Base-by-base conservation (phyloP, 2,329 filamentous ascomycete species). In the Myriosclerotinia scirpicola region DNA sequence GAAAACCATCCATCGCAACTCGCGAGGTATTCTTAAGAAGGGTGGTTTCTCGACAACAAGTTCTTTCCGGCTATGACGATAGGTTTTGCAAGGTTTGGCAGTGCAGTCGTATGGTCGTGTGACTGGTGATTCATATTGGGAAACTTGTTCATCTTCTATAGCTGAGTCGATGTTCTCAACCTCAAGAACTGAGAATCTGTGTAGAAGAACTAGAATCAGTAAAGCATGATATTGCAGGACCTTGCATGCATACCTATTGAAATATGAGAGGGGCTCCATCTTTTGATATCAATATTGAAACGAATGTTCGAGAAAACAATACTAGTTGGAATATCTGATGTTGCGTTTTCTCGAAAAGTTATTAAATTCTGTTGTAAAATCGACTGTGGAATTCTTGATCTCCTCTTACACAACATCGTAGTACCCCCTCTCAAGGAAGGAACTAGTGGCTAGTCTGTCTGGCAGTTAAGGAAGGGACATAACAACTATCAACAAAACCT, bases 1-100 rank as follows among this genome's bases (percentile, higher is more conserved):
- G 44, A 61, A 50, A 4, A 61, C 11, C 8, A 26, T 40, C 58
- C 58, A 61, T 26, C 58, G 58, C 3, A 61, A 26, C 3, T 61
- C 58, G 20, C n/a, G 14, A 5, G 58, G 58, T 0, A 61, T 52
- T 7, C 44, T 7, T 5, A 61, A 36, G 34, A 61, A 50, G 1
- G 58, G 44, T 8, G 58, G 46, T 8, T n/a, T 7, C 5, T 38
- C 50, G 14, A 15, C 6, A 11, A 11, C 1, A 38, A 11, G 4
- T 2, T 26, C 1, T 14, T 61, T 50, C 1, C 2, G n/a, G 1
- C 12, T 6, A 14, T 8, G n/a, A 2, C 5, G 5, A 7, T 8
- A 2, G 6, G 1, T 14, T 20, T 2, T 14, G 5, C 5, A 2
- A 12, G 9, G 0, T 38, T 36, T 38, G 3, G 30, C 3, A 6